A percentile compares a stretch with the other conserved stretches of the same genome.
Conservation (phyloP, 768 basidiomycete genomes). For the Suillus plorans region DNA sequence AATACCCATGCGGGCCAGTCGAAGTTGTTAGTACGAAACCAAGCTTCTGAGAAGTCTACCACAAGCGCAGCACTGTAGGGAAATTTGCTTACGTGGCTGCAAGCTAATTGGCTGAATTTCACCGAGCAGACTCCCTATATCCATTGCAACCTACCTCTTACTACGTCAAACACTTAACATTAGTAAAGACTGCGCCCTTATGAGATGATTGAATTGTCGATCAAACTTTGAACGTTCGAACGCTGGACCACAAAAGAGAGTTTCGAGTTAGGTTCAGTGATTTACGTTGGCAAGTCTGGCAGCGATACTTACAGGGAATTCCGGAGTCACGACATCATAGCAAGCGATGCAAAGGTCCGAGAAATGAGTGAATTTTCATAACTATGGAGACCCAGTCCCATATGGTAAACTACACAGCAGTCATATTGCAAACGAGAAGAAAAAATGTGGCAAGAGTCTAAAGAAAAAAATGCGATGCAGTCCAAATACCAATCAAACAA, state of each 20-base stretch:
- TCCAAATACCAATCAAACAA: not conserved
- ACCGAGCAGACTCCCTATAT: too few species aligned
- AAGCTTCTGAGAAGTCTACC: too few species aligned
- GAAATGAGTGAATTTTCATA: not conserved
- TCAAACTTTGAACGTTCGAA: not conserved
- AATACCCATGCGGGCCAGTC: too few species aligned
- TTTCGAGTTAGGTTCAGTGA: not conserved
- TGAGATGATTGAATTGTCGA: not conserved
- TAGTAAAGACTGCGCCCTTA: not conserved
- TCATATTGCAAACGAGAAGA: not conserved
- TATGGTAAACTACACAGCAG: constrained; percentile 6
- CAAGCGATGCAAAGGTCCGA: not conserved
- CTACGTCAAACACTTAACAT: too few species aligned
- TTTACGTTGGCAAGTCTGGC: not conserved
- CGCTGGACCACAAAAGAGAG: not conserved
- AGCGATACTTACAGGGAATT: not conserved
- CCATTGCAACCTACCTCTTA: too few species aligned
- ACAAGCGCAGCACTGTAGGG: too few species aligned
- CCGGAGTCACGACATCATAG: not conserved
- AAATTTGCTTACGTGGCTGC: not conserved
- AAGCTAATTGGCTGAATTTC: not conserved
- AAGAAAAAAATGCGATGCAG: constrained; percentile 5
- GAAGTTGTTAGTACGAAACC: too few species aligned
- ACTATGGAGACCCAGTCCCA: constrained; percentile 6
- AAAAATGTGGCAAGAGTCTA: constrained; percentile 6